Conservation (phyloP, 306 rosid species). For the Biancaea sappan region DNA sequence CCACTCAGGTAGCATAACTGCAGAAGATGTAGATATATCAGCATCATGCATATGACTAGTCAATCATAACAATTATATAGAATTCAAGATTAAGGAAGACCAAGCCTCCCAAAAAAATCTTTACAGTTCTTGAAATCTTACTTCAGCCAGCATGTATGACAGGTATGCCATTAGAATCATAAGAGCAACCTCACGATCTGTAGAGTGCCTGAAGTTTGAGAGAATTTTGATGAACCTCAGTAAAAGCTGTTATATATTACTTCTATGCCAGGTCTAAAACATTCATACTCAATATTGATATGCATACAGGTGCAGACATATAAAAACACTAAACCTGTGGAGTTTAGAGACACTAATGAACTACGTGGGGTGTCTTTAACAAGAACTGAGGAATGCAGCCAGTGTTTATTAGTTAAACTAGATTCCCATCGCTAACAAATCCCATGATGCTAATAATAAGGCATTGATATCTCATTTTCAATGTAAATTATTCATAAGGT, state of each 20-base stretch:
- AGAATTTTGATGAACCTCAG: slow-evolving; percentile 26
- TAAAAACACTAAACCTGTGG: not conserved
- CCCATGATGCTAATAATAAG: not conserved
- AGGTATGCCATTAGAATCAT: slow-evolving; percentile 99
- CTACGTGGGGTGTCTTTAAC: too few species aligned
- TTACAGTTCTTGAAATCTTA: slow-evolving; percentile 46
- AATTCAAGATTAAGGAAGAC: not conserved
- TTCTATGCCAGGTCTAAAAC: not conserved
- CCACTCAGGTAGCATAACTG: slow-evolving; percentile 89
- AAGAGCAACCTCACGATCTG: slow-evolving; percentile 99
- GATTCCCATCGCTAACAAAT: slow-evolving; percentile 3
- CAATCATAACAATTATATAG: not conserved
- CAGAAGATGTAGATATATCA: slow-evolving; percentile 44
- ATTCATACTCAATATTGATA: slow-evolving; percentile 8
- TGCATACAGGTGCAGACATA: not conserved
- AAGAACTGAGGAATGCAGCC: too few species aligned
- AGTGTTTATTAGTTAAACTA: not conserved
- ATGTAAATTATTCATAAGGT: not conserved
- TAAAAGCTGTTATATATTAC: slow-evolving; percentile 27
- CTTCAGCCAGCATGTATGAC: slow-evolving; percentile 97
- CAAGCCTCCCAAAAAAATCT: slow-evolving; percentile 12
- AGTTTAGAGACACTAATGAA: not conserved
- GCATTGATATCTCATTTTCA: not conserved
- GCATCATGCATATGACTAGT: slow-evolving; percentile 21
- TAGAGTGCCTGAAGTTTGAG: slow-evolving; percentile 81